Percentiles rank a stretch among this genome's conserved stretches.
Evolutionary conservation across 116 monocot genomes (phyloP).

Genomic region (Phalaenopsis hybrid): DNA sequence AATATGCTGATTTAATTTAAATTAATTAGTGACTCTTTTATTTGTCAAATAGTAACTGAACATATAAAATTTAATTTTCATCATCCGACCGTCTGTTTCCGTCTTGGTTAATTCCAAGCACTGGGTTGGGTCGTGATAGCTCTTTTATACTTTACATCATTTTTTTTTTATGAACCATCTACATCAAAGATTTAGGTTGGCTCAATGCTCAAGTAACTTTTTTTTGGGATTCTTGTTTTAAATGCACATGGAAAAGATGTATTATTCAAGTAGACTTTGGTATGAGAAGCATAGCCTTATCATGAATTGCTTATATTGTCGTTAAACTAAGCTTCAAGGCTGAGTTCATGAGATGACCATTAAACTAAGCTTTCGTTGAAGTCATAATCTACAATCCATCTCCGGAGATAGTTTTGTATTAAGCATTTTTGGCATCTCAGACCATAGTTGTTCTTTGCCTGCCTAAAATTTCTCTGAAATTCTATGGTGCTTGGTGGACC

Average conservation of each 20-base stretch:
- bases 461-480: neutral
- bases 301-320: neutral
- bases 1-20: too few relatives aligned
- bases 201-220: neutral
- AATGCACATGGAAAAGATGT: neutral
- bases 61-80: too few relatives aligned
- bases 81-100: too few relatives aligned
- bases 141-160: too few relatives aligned
- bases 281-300: neutral
- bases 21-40: too few relatives aligned
- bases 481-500: neutral
- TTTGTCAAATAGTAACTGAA: too few relatives aligned
- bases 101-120: too few relatives aligned
- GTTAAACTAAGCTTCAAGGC: neutral
- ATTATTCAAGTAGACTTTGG: neutral
- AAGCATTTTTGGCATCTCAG: neutral
- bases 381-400: neutral
- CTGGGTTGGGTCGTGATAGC: too few relatives aligned
- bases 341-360: neutral
- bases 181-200: neutral
- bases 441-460: neutral
- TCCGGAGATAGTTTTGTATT: neutral
- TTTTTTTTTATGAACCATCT: neutral
- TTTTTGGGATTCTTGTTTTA: neutral
- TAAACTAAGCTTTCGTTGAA: neutral